Evolutionary conservation across 768 basidiomycete species (phyloP).

Genomic region (Tephrocybe sp.): DNA sequence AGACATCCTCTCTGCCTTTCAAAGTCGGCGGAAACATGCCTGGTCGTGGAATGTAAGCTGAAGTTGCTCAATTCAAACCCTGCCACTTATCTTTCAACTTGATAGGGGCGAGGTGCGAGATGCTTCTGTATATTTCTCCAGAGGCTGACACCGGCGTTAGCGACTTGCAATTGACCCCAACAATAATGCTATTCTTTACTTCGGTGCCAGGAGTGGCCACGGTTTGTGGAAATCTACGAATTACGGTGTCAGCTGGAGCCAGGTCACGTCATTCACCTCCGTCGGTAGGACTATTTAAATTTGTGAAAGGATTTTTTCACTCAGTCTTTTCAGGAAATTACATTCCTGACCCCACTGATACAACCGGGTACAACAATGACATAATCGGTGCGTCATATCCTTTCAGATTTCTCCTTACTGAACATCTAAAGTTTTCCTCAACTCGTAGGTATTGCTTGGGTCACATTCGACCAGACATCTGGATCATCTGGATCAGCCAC

Average conservation of each 20-base stretch:
- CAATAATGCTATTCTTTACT: constrained; percentile 57
- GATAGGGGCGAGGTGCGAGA: constrained; percentile 45
- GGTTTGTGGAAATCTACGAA: constrained; percentile 68
- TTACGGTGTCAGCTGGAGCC: constrained; percentile 54
- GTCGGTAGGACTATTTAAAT: constrained; percentile 38
- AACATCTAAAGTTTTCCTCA: background rate
- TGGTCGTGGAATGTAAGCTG: constrained; percentile 54
- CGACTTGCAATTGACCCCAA: constrained; percentile 64
- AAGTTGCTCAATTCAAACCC: background rate
- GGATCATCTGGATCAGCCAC: constrained; percentile 51
- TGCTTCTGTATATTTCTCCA: background rate
- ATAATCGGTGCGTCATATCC: constrained; percentile 27
- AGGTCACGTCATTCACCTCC: constrained; percentile 58
- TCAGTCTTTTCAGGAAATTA: constrained; percentile 39
- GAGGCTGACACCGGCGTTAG: constrained; percentile 24
- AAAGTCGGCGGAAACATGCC: constrained; percentile 73
- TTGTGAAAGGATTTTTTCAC: background rate
- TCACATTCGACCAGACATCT: constrained; percentile 62
- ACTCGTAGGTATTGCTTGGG: constrained; percentile 48
- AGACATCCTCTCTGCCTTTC: constrained; percentile 50
- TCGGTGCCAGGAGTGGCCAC: constrained; percentile 62
- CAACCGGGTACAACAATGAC: constrained; percentile 40
- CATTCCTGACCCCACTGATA: constrained; percentile 49
- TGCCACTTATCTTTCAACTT: constrained; percentile 2
- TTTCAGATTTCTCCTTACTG: background rate